Evolutionary conservation across 192 early-diverging fungal species (phyloP).

Genomic region (Phycomyces nitens): DNA sequence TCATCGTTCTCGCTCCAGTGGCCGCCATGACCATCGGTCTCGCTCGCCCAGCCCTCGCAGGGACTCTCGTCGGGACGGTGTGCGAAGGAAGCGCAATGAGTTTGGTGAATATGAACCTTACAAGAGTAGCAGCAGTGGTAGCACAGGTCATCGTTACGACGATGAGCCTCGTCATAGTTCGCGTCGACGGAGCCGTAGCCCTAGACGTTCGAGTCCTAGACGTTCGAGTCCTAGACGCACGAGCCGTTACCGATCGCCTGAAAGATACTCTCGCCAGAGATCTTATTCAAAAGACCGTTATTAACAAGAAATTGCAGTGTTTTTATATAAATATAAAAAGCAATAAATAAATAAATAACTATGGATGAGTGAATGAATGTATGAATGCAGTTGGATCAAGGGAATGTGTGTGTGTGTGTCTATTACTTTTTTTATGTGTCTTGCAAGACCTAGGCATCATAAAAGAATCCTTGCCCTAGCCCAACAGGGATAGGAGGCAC

Average conservation of each 20-base stretch:
- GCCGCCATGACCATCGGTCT: background rate
- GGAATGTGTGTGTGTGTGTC: too few species aligned
- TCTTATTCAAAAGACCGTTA: background rate
- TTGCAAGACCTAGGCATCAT: constrained; percentile 17
- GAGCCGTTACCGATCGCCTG: background rate
- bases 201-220: background rate
- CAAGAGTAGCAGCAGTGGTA: background rate
- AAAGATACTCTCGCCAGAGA: background rate
- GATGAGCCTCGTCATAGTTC: background rate
- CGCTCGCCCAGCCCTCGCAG: background rate
- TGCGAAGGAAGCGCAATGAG: background rate
- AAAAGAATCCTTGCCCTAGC: constrained; percentile 26
- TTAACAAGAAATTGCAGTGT: background rate
- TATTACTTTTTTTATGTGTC: too few species aligned
- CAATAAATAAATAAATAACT: too few species aligned
- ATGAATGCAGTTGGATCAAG: too few species aligned
- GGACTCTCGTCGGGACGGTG: background rate
- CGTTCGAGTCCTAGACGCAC: background rate
- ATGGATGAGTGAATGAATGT: too few species aligned
- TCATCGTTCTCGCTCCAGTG: constrained; percentile 12
- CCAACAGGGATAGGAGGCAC: constrained; percentile 33
- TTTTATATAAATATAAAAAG: too few species aligned
- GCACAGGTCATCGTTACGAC: background rate
- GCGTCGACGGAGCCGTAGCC: background rate
- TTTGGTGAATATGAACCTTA: background rate